Conservation (phyloP, 306 rosid genomes). For the Ormosia semicastrata region DNA sequence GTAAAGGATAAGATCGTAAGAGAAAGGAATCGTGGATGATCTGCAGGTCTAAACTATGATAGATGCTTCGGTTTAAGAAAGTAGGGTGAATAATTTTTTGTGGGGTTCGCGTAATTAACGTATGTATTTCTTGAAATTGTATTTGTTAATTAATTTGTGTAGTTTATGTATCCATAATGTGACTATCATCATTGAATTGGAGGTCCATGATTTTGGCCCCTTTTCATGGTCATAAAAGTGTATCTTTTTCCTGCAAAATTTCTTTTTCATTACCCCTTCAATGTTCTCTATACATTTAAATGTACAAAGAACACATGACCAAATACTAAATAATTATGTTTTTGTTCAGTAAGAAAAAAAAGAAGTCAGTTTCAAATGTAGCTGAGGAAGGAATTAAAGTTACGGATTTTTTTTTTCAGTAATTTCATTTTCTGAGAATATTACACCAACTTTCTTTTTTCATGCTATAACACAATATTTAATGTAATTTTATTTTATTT, state of each 20-base stretch:
- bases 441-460: neutral
- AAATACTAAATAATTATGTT: neutral
- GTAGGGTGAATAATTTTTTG: slow-evolving; percentile 35
- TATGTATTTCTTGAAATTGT: slow-evolving; percentile 25
- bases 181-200: neutral
- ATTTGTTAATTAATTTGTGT: slow-evolving; percentile 32
- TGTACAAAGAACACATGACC: neutral
- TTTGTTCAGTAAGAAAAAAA: neutral
- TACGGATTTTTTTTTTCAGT: neutral
- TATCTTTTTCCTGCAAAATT: too few relatives aligned
- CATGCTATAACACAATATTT: neutral
- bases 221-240: neutral
- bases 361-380: neutral
- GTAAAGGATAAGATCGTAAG: slow-evolving; percentile 23
- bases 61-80: slow-evolving; percentile 26
- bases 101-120: slow-evolving; percentile 38
- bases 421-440: neutral
- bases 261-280: neutral
- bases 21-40: slow-evolving; percentile 24
- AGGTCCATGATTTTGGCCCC: neutral
- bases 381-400: neutral
- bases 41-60: slow-evolving; percentile 32
- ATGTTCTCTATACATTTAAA: neutral
- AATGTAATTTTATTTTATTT: too few relatives aligned
- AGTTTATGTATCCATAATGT: slow-evolving; percentile 1